phyloP scores from a whole-genome alignment of 1,139 yeast species.

The Pichia sp. region DNA sequence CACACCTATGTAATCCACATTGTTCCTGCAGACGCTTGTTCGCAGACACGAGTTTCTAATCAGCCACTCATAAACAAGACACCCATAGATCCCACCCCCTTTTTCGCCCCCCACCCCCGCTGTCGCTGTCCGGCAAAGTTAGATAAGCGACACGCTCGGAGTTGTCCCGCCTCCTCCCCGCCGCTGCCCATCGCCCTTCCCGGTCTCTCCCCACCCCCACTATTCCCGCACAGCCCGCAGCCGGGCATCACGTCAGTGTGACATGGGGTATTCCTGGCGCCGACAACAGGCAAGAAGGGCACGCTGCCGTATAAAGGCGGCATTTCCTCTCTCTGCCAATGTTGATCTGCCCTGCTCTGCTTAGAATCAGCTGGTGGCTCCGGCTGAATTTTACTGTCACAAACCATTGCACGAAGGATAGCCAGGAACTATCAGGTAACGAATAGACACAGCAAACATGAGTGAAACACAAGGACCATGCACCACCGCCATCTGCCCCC shows the following conservation, averaged over 20 bases:
- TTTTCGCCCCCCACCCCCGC: too few relatives aligned
- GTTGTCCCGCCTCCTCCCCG: neutral
- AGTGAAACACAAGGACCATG: neutral
- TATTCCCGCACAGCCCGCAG: neutral
- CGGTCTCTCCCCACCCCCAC: too few relatives aligned
- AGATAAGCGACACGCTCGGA: neutral
- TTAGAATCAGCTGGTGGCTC: too few relatives aligned
- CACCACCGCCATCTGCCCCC: conserved; percentile 31
- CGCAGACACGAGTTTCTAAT: neutral
- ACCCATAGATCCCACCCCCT: neutral
- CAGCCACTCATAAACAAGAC: neutral
- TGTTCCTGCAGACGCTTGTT: neutral
- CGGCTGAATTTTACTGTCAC: too few relatives aligned
- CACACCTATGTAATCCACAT: neutral
- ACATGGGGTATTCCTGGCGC: neutral
- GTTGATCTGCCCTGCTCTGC: neutral
- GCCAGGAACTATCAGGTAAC: neutral
- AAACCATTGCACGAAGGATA: neutral
- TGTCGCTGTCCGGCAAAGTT: too few relatives aligned
- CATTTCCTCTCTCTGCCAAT: neutral
- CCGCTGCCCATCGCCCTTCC: neutral
- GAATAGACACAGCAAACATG: neutral
- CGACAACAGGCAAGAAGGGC: neutral
- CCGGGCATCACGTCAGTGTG: neutral
- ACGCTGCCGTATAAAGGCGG: neutral